Conservation (phyloP, 129 eudicot species). For the Tanacetum coccineum region DNA sequence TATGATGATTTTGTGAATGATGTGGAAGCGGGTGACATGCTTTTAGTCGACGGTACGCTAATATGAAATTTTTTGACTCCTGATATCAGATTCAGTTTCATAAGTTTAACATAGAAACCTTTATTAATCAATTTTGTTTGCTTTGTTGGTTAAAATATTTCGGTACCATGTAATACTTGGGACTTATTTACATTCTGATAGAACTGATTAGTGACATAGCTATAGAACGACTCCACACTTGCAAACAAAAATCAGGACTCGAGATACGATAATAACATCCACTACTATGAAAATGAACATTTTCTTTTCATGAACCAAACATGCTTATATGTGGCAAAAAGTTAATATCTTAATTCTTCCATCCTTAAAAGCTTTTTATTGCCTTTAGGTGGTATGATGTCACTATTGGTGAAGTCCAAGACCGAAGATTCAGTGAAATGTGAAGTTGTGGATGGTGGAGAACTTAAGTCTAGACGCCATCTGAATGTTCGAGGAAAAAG, state of each 20-base stretch:
- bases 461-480: slow-evolving; percentile 94
- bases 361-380: slow-evolving; percentile 24
- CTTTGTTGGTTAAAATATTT: too few species aligned
- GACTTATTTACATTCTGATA: too few species aligned
- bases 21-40: slow-evolving; percentile 98
- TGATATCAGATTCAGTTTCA: not conserved
- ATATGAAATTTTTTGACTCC: not conserved
- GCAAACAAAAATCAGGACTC: not conserved
- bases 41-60: slow-evolving; percentile 88
- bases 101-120: too few species aligned
- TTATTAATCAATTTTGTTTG: too few species aligned
- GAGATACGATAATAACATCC: not conserved
- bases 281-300: not conserved
- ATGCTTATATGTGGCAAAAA: not conserved
- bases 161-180: too few species aligned
- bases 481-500: slow-evolving; percentile 96
- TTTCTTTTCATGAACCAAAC: not conserved
- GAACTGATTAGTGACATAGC: too few species aligned
- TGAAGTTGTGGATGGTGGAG: slow-evolving; percentile 98
- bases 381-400: slow-evolving; percentile 93
- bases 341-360: not conserved
- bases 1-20: slow-evolving; percentile 97
- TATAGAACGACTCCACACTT: not conserved
- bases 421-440: slow-evolving; percentile 92
- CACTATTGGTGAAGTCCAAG: slow-evolving; percentile 75